These are phyloP conservation scores for Tubosaeta sp. DNA, from an alignment of 768 basidiomycete genomes.

Conservation along the genomic window DNA sequence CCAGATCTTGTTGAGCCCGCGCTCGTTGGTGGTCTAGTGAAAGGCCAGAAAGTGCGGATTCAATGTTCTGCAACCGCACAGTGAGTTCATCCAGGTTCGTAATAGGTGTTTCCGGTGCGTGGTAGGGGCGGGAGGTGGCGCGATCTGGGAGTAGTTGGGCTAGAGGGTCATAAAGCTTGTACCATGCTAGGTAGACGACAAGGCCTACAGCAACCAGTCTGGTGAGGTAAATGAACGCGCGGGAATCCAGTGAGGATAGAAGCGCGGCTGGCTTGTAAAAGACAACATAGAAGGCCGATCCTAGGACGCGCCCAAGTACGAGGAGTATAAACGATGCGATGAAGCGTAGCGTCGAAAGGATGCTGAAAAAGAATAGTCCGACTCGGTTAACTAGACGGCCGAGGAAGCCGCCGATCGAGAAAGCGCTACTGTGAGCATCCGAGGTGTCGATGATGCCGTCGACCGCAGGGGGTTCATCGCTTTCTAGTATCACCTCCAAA, in stretches of 20 bases:
- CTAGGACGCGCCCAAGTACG: conserved; percentile 45
- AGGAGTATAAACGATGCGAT: conserved; percentile 36
- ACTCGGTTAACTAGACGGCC: conserved; percentile 40
- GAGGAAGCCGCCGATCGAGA: conserved; percentile 45
- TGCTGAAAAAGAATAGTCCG: conserved; percentile 27
- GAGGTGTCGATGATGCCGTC: conserved; percentile 25
- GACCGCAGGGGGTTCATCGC: conserved; percentile 45
- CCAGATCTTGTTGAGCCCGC: conserved; percentile 49
- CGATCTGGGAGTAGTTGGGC: conserved; percentile 33
- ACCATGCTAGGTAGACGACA: conserved; percentile 44
- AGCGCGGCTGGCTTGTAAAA: conserved; percentile 46
- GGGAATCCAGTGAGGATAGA: conserved; percentile 31
- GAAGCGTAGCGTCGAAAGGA: conserved; percentile 24
- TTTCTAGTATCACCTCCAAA: conserved; percentile 62
- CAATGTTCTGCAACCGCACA: conserved; percentile 57
- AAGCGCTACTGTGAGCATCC: conserved; percentile 21
- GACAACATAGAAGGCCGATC: conserved; percentile 44
- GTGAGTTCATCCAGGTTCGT: conserved; percentile 65
- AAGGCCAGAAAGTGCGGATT: conserved; percentile 57
- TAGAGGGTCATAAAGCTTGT: conserved; percentile 37
- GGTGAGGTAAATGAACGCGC: conserved; percentile 30
- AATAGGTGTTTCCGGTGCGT: conserved; percentile 54
- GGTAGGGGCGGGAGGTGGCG: conserved; percentile 36
- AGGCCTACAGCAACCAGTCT: conserved; percentile 43
- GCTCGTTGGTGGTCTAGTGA: conserved; percentile 51